Percentiles rank a stretch among this genome's conserved stretches.
Evolutionary conservation across 2,329 filamentous ascomycete genomes (phyloP).

Genomic region (Aureobasidium pullulans): DNA sequence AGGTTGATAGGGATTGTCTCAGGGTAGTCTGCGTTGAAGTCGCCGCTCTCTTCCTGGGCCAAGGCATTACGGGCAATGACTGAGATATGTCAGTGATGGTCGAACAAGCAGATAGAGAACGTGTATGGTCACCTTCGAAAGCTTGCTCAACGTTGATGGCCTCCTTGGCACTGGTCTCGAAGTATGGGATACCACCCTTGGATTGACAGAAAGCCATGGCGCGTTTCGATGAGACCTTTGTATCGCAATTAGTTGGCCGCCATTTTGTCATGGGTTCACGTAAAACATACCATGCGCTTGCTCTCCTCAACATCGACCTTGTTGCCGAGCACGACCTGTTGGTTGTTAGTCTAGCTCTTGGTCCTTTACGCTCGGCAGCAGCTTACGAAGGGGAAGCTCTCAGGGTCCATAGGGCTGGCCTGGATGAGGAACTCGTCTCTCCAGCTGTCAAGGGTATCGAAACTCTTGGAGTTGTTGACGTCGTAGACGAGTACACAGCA

Average conservation of each 20-base stretch:
- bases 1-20: slow-evolving; percentile 98
- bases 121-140: slow-evolving; percentile 49
- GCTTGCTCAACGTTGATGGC: slow-evolving; percentile 94
- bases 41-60: slow-evolving; percentile 93
- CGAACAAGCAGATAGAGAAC: background rate
- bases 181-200: slow-evolving; percentile 95
- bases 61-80: slow-evolving; percentile 95
- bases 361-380: background rate
- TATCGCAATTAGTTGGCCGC: slow-evolving; percentile 19
- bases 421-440: slow-evolving; percentile 97
- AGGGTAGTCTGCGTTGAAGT: slow-evolving; percentile 94
- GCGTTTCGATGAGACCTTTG: slow-evolving; percentile 82
- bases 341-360: background rate
- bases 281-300: slow-evolving; percentile 69
- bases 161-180: slow-evolving; percentile 98
- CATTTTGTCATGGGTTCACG: background rate
- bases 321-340: slow-evolving; percentile 86
- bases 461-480: slow-evolving; percentile 98
- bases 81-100: slow-evolving; percentile 30
- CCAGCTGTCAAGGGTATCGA: slow-evolving; percentile 97
- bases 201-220: slow-evolving; percentile 97
- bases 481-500: slow-evolving; percentile 98
- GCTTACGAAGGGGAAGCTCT: slow-evolving; percentile 93
- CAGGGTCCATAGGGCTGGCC: slow-evolving; percentile 89
- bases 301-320: slow-evolving; percentile 98